Conservation (phyloP, 1,284 basidiomycete species). For the Stygiomarasmius scandens region DNA sequence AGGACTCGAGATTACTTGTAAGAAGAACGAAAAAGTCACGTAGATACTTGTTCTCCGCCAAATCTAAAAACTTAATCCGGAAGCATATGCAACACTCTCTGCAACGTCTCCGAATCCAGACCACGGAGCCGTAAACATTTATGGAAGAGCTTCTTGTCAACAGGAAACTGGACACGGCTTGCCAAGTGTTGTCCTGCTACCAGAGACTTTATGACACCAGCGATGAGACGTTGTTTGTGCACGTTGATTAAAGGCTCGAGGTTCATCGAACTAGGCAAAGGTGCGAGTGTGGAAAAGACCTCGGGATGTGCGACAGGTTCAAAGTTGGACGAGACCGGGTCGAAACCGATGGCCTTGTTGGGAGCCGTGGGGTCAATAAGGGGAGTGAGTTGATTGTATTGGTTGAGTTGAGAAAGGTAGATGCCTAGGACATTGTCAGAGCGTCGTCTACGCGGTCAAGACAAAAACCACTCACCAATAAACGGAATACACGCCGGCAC, state of each 20-base stretch:
- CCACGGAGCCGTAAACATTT: conserved; percentile 73
- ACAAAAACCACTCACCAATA: conserved; percentile 54
- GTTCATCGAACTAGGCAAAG: conserved; percentile 72
- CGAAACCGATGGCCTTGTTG: conserved; percentile 64
- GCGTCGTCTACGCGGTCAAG: not conserved
- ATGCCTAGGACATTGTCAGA: conserved; percentile 50
- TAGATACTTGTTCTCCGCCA: not conserved
- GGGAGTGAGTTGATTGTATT: conserved; percentile 72
- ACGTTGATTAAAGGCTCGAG: conserved; percentile 88
- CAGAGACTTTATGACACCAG: conserved; percentile 74
- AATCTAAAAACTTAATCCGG: not conserved
- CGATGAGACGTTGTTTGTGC: conserved; percentile 83
- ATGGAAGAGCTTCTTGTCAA: conserved; percentile 76
- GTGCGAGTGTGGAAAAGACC: conserved; percentile 70
- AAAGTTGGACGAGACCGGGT: conserved; percentile 63
- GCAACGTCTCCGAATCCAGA: conserved; percentile 54
- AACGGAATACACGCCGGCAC: conserved; percentile 72
- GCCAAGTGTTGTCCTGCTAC: conserved; percentile 83
- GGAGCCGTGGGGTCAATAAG: conserved; percentile 84
- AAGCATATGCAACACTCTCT: conserved; percentile 31
- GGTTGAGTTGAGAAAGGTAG: conserved; percentile 75
- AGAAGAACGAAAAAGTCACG: not conserved
- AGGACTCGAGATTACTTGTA: not conserved
- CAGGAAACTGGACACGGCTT: conserved; percentile 64
- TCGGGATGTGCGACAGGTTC: conserved; percentile 72